phyloP scores from a whole-genome alignment of 768 basidiomycete species.

The Tylopilus felleus region DNA sequence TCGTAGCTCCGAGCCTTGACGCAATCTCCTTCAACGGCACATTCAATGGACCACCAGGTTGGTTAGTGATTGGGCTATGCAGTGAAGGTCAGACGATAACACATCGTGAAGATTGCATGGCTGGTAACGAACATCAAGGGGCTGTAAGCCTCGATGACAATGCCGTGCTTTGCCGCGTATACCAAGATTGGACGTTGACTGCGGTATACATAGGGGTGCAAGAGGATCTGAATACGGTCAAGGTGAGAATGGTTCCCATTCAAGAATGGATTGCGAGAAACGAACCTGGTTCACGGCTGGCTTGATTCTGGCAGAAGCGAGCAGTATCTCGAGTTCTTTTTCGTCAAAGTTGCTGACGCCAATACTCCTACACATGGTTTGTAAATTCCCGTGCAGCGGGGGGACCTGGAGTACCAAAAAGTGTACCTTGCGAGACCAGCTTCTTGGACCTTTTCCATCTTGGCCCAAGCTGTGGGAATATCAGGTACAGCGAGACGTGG shows the following conservation, averaged over 20 bases:
- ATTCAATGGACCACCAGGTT: slow-evolving; percentile 63
- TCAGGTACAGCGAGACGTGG: slow-evolving; percentile 55
- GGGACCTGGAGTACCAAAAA: neutral
- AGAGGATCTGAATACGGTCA: slow-evolving; percentile 44
- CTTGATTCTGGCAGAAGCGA: slow-evolving; percentile 57
- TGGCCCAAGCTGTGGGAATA: slow-evolving; percentile 58
- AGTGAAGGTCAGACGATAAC: neutral
- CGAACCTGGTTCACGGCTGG: slow-evolving; percentile 67
- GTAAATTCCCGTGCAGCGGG: neutral
- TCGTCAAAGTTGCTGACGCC: slow-evolving; percentile 69
- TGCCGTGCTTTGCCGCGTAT: slow-evolving; percentile 53
- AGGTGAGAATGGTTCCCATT: neutral
- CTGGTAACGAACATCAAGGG: slow-evolving; percentile 48
- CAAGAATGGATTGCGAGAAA: neutral
- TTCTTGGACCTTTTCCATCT: slow-evolving; percentile 56
- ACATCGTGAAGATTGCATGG: neutral
- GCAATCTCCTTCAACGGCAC: slow-evolving; percentile 54
- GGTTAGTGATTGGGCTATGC: slow-evolving; percentile 54
- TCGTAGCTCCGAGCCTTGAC: slow-evolving; percentile 43
- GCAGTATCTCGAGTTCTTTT: slow-evolving; percentile 49
- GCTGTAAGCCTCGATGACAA: slow-evolving; percentile 73
- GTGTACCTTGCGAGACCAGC: slow-evolving; percentile 54
- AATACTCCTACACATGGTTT: slow-evolving; percentile 50
- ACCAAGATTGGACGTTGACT: slow-evolving; percentile 53
- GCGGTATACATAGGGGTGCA: slow-evolving; percentile 68